Evolutionary conservation across 192 early-diverging fungal genomes (phyloP), one percentile per base, ranked within the genome.

Genomic region (Gonapodya prolifera): DNA sequence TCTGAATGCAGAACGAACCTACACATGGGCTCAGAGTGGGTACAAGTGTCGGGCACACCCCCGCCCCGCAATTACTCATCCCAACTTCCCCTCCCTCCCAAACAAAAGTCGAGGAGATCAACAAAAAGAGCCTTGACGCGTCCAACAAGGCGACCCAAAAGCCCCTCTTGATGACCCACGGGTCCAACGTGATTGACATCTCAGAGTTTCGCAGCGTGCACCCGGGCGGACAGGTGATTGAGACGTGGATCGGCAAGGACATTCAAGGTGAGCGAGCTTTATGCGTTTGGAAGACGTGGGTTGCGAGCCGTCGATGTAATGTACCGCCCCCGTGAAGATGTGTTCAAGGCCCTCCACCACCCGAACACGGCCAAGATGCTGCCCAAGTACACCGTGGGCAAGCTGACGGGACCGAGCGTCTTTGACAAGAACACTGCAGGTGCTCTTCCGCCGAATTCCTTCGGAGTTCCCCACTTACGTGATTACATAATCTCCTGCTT

Each of bases 151-250:
- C 78, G 1, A 79, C 33, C 35, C 35, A 77, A 30, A 82, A 80
- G 18, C 81, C 45, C 8, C 86, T 86, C 76, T 86, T 91, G 70
- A 86, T 92, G 69, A 91, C 93, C 82, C 86, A 93, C 79, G 87
- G 89, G n/a, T n/a, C n/a, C 82, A 94, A 94, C 78, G 87, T 94
- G 0, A 93, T 93, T 78, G 91, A 94, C 85, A 81, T 94, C 34
- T 84, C 86, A n/a, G 91, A 91, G 33, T 94, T 94, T 80, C 77
- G 90, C 23, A 78, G 78, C 74, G 90, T 89, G 77, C 93, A 94
- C 81, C 93, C 93, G 71, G 93, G 93, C 78, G 92, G 92, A 77
- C 82, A 80, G 29, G 92, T 93, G 0, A 86, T 92, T 71, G 81
- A 91, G 78, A 92, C 92, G 13, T 91, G 92, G 79, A 70, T 92